These are phyloP conservation scores for Linanthus parryae DNA, from an alignment of 148 eudicot genomes.

Conservation along the genomic window DNA sequence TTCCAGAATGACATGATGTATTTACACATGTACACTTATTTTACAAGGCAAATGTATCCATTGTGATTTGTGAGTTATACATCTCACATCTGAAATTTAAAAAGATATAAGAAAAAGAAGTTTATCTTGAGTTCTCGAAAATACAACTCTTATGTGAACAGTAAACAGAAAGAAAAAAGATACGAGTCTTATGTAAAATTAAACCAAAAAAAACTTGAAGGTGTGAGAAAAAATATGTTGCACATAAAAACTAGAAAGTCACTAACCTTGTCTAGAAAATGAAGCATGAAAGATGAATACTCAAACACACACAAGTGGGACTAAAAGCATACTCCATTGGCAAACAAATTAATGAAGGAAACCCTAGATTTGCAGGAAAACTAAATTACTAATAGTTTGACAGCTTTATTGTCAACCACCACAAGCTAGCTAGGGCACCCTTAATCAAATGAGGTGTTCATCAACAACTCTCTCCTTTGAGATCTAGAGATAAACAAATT, in stretches of 20 bases:
- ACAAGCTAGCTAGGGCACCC: conserved; percentile 3
- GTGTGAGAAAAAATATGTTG: neutral
- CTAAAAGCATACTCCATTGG: too few species aligned
- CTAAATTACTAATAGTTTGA: neutral
- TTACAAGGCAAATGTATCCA: too few species aligned
- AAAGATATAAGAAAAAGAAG: too few species aligned
- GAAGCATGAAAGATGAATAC: conserved; percentile 1
- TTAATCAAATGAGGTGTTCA: conserved; percentile 14
- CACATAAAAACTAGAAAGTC: neutral
- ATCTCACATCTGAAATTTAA: too few species aligned
- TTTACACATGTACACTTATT: too few species aligned
- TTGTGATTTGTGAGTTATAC: too few species aligned
- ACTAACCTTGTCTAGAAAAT: conserved; percentile 3
- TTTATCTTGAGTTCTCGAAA: too few species aligned
- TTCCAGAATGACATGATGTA: too few species aligned
- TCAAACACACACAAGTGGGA: conserved; percentile 3
- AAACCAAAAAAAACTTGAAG: too few species aligned
- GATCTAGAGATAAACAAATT: conserved; percentile 19
- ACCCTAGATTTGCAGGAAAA: neutral
- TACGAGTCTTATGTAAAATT: too few species aligned
- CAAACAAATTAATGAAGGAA: neutral
- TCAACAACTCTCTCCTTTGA: conserved; percentile 13
- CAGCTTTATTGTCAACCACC: conserved; percentile 16
- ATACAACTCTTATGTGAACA: too few species aligned
- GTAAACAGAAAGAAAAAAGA: too few species aligned